Conservation (phyloP, 345 rosid species). For the Cardiospermum halicacabum region DNA sequence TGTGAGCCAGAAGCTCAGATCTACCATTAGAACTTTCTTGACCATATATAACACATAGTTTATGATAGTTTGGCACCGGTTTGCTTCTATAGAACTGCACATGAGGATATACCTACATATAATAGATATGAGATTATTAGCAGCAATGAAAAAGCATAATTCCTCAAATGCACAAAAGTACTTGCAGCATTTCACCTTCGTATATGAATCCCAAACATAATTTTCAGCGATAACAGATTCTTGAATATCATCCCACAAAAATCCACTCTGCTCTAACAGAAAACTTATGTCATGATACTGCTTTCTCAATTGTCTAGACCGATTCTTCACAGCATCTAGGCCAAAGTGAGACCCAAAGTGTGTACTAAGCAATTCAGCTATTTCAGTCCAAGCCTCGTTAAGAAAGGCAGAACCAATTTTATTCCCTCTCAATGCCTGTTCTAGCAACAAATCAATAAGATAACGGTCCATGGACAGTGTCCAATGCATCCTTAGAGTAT, state of each 20-base stretch:
- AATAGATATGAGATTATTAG: conserved; percentile 7
- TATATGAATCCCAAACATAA: conserved; percentile 28
- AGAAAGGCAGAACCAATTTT: conserved; percentile 28
- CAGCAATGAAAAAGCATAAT: neutral
- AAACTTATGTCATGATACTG: conserved; percentile 25
- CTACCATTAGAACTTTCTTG: conserved; percentile 32
- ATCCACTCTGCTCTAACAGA: conserved; percentile 35
- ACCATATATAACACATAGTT: conserved; percentile 42
- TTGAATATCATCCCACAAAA: conserved; percentile 39
- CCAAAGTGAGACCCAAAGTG: conserved; percentile 24
- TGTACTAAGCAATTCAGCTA: conserved; percentile 18
- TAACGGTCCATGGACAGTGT: conserved; percentile 29
- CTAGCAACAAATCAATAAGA: conserved; percentile 36
- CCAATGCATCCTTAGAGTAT: conserved; percentile 20
- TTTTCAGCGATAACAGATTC: conserved; percentile 38
- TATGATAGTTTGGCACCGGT: conserved; percentile 39
- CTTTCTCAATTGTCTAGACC: conserved; percentile 27
- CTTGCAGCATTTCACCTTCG: conserved; percentile 15
- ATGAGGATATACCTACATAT: conserved; percentile 35
- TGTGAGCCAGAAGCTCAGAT: conserved; percentile 12
- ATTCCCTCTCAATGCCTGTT: conserved; percentile 41
- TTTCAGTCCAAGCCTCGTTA: conserved; percentile 34
- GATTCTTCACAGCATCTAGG: conserved; percentile 21
- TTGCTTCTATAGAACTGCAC: conserved; percentile 29
- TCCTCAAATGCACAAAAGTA: neutral